Evolutionary conservation across 1,139 yeast species (phyloP).

Genomic region (Sugiyamaella xylanicola): DNA sequence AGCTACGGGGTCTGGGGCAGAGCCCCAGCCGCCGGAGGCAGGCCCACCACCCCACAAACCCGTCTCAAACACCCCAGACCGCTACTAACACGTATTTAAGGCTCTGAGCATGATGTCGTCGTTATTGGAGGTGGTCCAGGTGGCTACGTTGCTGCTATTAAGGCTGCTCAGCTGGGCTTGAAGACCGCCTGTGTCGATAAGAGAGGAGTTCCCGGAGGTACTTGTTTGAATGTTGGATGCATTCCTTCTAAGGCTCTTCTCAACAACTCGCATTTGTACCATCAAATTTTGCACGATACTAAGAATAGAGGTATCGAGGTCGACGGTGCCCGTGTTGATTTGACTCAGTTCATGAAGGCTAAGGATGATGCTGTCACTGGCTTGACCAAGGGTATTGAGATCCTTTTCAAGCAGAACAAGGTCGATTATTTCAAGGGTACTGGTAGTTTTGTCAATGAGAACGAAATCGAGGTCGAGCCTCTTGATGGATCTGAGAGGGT

Average conservation of each 20-base stretch:
- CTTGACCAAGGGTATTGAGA: slow-evolving; percentile 90
- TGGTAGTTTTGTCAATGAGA: slow-evolving; percentile 85
- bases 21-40: slow-evolving; percentile 11
- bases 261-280: slow-evolving; percentile 93
- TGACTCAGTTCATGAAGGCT: slow-evolving; percentile 82
- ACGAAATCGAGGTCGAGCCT: slow-evolving; percentile 77
- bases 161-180: slow-evolving; percentile 94
- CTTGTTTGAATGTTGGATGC: slow-evolving; percentile 97
- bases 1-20: slow-evolving; percentile 7
- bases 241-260: slow-evolving; percentile 95
- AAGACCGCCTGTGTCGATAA: slow-evolving; percentile 96
- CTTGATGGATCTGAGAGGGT: slow-evolving; percentile 79
- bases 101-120: slow-evolving; percentile 75
- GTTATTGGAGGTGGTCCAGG: slow-evolving; percentile 99
- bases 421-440: slow-evolving; percentile 93
- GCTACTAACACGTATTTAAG: not conserved
- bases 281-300: slow-evolving; percentile 84
- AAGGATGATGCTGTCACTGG: slow-evolving; percentile 89
- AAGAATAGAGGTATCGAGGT: slow-evolving; percentile 89
- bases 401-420: slow-evolving; percentile 92
- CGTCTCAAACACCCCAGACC: not conserved
- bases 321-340: slow-evolving; percentile 65
- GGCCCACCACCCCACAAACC: not conserved
- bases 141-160: slow-evolving; percentile 95
- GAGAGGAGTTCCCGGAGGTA: slow-evolving; percentile 96